Evolutionary conservation across 306 rosid genomes (phyloP), one percentile per base, ranked within the genome.

Genomic region (Morella rubra): DNA sequence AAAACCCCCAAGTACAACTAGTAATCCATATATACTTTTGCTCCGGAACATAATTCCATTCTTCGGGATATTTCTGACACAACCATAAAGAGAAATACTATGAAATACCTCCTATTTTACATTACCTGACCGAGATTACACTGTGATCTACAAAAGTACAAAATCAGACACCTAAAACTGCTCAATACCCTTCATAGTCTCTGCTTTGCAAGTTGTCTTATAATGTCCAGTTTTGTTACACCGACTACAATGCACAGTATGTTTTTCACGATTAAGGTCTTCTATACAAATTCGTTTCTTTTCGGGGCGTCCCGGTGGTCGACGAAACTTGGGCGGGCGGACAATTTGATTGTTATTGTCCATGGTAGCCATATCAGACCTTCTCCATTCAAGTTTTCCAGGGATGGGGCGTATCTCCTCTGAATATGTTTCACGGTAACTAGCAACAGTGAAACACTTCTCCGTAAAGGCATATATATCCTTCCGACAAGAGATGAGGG

Each of bases 221-320:
- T 91, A 94, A 85, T 94, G 97, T 56, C 97, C 97, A 44, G 96
- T 90, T 89, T 89, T 96, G 81, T 94, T 94, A 82, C 98, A 94
- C 61, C 86, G 86, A 74, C 97, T 90, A 77, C 97, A 94, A 75
- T 82, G 98, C 74, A 91, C 98, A 0, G 96, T 94, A 53, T 91
- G 97, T 73, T 94, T 93, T 79, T 89, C 91, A 0, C 91, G 97
- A 68, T 89, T 91, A 68, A 85, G 79, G 42, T 90, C 97, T 81
- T 90, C 97, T 47, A 89, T 75, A 69, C 98, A 90, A 66, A 86
- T 81, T 61, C 93, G 79, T 72, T 94, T 93, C 84, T 90, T 91
- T 66, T 94, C 97, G 0, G 98, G 97, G 49, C 96, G 90, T 44
- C 98, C 98, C 1, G 98, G 97, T 1, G 94, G 94, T 37, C 94